Evolutionary conservation across 208 protist genomes (phyloP).

Genomic region (Herpetomonas muscarum): DNA sequence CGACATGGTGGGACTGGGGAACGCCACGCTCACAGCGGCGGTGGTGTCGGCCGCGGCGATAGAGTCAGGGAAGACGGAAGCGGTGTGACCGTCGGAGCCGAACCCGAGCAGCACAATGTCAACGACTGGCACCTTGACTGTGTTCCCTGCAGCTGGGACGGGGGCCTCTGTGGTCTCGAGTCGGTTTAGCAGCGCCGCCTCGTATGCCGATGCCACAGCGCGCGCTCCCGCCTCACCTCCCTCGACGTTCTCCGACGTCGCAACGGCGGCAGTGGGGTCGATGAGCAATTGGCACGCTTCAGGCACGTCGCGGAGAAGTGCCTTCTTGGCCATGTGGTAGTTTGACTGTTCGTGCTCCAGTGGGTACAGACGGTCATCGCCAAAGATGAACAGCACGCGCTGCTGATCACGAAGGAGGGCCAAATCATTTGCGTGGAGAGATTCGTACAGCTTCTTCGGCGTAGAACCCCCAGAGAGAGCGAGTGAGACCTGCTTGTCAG

Average conservation of each 20-base stretch:
- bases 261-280: conserved; percentile 27
- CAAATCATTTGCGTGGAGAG: conserved; percentile 42
- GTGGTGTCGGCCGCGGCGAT: conserved; percentile 33
- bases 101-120: conserved; percentile 82
- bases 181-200: conserved; percentile 18
- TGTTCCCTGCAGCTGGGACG: too few species aligned
- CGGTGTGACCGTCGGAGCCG: conserved; percentile 77
- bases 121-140: conserved; percentile 29
- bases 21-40: conserved; percentile 40
- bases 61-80: conserved; percentile 76
- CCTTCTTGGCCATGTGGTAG: conserved; percentile 52
- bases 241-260: conserved; percentile 21
- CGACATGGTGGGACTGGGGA: conserved; percentile 68
- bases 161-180: conserved; percentile 11
- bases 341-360: conserved; percentile 50
- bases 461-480: conserved; percentile 80
- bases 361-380: conserved; percentile 66
- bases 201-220: conserved; percentile 34
- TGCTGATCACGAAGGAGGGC: conserved; percentile 27
- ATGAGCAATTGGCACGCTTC: conserved; percentile 31
- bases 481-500: conserved; percentile 24
- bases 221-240: conserved; percentile 31
- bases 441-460: conserved; percentile 46
- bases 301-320: conserved; percentile 55
- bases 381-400: conserved; percentile 52